Evolutionary conservation across 2,329 filamentous ascomycete species (phyloP).

Genomic region (Beauveria rudraprayagi): DNA sequence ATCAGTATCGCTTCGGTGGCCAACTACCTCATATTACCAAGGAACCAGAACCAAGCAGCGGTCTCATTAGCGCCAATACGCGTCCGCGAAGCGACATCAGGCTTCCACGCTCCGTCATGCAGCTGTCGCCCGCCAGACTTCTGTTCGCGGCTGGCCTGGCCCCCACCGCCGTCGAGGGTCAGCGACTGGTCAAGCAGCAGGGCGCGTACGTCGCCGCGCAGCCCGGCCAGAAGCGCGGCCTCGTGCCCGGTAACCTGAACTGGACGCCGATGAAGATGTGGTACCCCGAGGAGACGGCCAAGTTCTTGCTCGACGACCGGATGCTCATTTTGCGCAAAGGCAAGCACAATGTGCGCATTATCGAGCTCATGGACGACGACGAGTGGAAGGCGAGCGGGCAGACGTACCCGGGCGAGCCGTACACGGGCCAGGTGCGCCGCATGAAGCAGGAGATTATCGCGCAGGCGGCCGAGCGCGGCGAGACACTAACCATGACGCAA

Average conservation of each 20-base stretch:
- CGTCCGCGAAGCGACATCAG: constrained; percentile 46
- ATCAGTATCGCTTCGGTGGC: constrained; percentile 40
- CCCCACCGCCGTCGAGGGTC: constrained; percentile 46
- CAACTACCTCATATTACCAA: constrained; percentile 23
- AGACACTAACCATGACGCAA: constrained; percentile 20
- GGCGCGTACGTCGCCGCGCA: constrained; percentile 55
- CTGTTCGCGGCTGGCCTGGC: constrained; percentile 53
- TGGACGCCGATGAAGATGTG: constrained; percentile 56
- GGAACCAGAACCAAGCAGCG: constrained; percentile 21
- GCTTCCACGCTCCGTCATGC: constrained; percentile 50
- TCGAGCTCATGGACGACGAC: constrained; percentile 51
- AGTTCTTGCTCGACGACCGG: constrained; percentile 52
- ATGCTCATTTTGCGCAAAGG: constrained; percentile 54
- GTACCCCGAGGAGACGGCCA: constrained; percentile 47
- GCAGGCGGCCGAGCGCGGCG: constrained; percentile 25
- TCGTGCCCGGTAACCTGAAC: constrained; percentile 43
- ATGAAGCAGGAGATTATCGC: constrained; percentile 31
- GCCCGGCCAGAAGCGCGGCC: constrained; percentile 34
- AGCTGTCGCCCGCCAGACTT: constrained; percentile 49
- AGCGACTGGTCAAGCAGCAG: constrained; percentile 45
- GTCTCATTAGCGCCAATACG: constrained; percentile 35
- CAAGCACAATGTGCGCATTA: constrained; percentile 54
- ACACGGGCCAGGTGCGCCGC: constrained; percentile 38
- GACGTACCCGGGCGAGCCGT: constrained; percentile 46
- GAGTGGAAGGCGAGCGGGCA: constrained; percentile 41